Percentiles rank a stretch among this genome's conserved stretches.
Evolutionary conservation across 1,284 basidiomycete genomes (phyloP).

Genomic region (Gomphus bonarii): DNA sequence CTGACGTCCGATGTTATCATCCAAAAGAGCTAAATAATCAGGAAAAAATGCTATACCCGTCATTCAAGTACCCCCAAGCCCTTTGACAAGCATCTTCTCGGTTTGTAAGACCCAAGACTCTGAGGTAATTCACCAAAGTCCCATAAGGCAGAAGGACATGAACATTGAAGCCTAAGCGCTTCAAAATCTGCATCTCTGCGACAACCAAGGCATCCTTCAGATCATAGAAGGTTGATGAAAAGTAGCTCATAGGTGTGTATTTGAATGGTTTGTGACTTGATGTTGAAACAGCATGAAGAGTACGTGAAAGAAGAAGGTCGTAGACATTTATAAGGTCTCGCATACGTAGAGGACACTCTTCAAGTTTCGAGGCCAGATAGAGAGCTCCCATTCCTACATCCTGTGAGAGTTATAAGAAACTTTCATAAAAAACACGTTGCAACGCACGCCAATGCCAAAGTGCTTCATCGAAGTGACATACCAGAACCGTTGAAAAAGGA

Average conservation of each 20-base stretch:
- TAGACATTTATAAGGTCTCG: constrained; percentile 93
- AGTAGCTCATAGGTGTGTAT: constrained; percentile 81
- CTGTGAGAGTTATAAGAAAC: constrained; percentile 29
- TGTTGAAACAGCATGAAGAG: constrained; percentile 28
- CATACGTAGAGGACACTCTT: constrained; percentile 87
- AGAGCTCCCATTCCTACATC: constrained; percentile 90
- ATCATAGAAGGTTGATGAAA: constrained; percentile 75
- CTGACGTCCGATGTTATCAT: constrained; percentile 29
- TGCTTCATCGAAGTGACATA: constrained; percentile 91
- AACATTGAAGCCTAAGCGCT: constrained; percentile 85
- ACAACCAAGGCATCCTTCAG: constrained; percentile 86
- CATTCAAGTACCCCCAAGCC: constrained; percentile 88
- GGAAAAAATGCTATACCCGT: constrained; percentile 45
- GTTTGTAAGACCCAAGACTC: constrained; percentile 74
- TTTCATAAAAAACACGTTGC: constrained; percentile 4
- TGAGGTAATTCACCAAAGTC: constrained; percentile 90
- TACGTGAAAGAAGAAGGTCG: constrained; percentile 71
- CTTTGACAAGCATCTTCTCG: constrained; percentile 61
- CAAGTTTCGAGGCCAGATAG: constrained; percentile 91
- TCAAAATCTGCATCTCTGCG: constrained; percentile 96
- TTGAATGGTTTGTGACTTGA: constrained; percentile 35
- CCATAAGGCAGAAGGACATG: constrained; percentile 88
- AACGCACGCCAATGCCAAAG: constrained; percentile 78
- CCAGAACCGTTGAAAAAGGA: constrained; percentile 95
- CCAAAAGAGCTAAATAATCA: not conserved